Evolutionary conservation across 192 early-diverging fungal species (phyloP).

Genomic region (Linnemannia hyalina): DNA sequence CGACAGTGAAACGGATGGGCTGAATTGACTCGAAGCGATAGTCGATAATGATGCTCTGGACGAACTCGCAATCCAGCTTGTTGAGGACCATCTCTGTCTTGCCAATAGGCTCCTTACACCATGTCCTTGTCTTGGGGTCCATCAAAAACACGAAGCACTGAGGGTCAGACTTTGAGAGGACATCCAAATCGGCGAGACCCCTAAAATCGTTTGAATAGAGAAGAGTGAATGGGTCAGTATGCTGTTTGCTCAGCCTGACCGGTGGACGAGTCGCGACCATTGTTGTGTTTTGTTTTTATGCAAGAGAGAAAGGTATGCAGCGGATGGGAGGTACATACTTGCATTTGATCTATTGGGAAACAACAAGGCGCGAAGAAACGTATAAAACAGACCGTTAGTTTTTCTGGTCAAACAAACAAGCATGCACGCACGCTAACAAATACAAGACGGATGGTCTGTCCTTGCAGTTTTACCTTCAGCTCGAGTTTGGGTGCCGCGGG

Average conservation of each 20-base stretch:
- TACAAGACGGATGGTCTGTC: not conserved
- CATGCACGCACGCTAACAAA: not conserved
- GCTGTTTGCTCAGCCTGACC: not conserved
- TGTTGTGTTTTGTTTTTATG: not conserved
- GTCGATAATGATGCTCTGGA: constrained; percentile 60
- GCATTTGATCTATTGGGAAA: constrained; percentile 40
- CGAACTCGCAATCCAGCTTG: constrained; percentile 66
- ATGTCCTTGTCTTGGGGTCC: constrained; percentile 49
- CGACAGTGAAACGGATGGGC: constrained; percentile 50
- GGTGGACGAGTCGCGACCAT: not conserved
- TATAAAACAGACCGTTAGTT: not conserved
- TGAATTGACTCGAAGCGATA: constrained; percentile 66
- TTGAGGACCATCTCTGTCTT: constrained; percentile 65
- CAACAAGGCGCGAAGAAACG: not conserved
- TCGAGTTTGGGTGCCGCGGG: constrained; percentile 45
- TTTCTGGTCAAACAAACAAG: not conserved
- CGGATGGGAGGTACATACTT: constrained; percentile 19
- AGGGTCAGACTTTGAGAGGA: constrained; percentile 57
- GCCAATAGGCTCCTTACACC: constrained; percentile 36
- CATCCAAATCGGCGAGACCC: constrained; percentile 51
- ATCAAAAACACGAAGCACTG: constrained; percentile 54
- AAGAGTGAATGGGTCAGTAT: not conserved
- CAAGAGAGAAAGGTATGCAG: not conserved
- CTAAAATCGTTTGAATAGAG: constrained; percentile 1
- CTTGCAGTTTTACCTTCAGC: constrained; percentile 9